These are phyloP conservation scores for Garcileccinum viscosum DNA, from an alignment of 1,284 basidiomycete species.

Conservation along the genomic window DNA sequence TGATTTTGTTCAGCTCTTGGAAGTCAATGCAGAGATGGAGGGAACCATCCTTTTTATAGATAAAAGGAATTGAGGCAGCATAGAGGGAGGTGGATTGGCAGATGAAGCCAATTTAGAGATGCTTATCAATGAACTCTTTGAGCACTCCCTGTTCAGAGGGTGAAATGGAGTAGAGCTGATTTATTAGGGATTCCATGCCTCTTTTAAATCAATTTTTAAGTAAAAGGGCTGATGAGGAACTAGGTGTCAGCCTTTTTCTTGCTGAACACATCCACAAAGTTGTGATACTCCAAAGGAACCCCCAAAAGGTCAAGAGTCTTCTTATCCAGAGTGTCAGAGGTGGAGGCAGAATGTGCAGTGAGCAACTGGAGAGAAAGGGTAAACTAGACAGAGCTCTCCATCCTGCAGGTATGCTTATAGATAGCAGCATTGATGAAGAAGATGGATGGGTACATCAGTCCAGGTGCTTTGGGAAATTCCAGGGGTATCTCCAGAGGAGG, in stretches of 20 bases:
- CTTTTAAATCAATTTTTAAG: background rate
- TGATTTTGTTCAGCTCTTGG: no score
- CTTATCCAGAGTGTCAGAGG: background rate
- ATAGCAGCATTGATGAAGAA: background rate
- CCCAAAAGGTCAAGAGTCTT: background rate
- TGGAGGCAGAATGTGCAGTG: background rate
- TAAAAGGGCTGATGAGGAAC: background rate
- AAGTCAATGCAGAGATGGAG: no score
- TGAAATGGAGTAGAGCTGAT: background rate
- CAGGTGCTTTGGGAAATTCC: background rate
- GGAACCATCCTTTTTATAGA: no score
- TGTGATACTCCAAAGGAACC: background rate
- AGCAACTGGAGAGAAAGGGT: background rate
- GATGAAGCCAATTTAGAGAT: no score
- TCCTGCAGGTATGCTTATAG: background rate
- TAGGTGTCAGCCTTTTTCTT: background rate
- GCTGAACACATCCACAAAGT: background rate
- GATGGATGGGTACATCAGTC: background rate
- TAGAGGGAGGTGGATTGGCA: no score
- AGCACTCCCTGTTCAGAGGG: no score
- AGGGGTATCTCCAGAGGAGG: background rate
- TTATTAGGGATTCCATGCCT: background rate
- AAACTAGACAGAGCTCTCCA: background rate
- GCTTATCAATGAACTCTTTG: no score
- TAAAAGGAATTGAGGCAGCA: no score